Evolutionary conservation across 306 rosid species (phyloP), one percentile per base, ranked within the genome.

Genomic region (Lathyrus sativus): DNA sequence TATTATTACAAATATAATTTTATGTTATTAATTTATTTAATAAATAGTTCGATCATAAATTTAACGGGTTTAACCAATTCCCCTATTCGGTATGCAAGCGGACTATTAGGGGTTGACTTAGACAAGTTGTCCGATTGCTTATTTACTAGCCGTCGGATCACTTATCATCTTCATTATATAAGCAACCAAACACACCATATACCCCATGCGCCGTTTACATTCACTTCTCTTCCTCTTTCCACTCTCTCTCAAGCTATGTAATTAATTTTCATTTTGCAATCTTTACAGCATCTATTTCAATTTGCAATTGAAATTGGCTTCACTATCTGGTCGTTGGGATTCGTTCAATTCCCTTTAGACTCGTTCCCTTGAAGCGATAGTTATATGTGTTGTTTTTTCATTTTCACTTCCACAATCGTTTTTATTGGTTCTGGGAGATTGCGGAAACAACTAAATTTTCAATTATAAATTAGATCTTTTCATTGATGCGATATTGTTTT

Each of bases 311-410:
- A 19, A 19, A 19, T 19, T 28, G 62, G 97, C 98, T 92, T 92
- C 95, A 28, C 67, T 65, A 87, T 92, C 96, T 92, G 95, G 98
- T 92, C 90, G 69, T 37, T 92, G 96, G 96, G 95, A 87, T 81
- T 6, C 1, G 2, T 45, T 84, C 79, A 7, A 33, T 89, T 83
- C 92, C 96, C 88, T 50, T 77, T 56, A 53, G 86, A 89, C 95
- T 92, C 95, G 96, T 92, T 92, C 98, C 96, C 96, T 87, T 79
- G 98, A 92, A 92, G 98, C 96, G 12, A 92, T 2, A 88, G 4
- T 2, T 0, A 45, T 62, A 55, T 13, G 88, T 89, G 95, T 79
- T 84, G 92, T 77, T 72, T 79, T 65, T 15, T 49, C 4, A 0
- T 1, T 7, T n/a, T 73, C 11, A 9, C 63, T 79, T 78, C 85